phyloP scores from a whole-genome alignment of 2,329 filamentous ascomycete species.

The Lojkania enalia region DNA sequence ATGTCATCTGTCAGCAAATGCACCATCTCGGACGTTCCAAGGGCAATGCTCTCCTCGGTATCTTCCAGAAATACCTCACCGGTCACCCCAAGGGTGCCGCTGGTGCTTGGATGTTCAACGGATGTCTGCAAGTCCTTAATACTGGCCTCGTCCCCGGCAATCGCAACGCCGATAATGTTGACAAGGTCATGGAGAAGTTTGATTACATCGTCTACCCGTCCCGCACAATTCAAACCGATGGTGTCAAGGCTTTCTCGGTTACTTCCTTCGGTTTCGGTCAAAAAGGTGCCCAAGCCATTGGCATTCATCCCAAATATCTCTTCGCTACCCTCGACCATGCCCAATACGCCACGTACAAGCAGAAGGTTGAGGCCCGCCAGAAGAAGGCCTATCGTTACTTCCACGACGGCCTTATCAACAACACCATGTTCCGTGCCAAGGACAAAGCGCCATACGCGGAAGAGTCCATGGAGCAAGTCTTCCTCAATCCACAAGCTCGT shows the following conservation, averaged over 20 bases:
- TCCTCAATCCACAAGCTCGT: constrained; percentile 91
- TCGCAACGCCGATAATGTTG: constrained; percentile 96
- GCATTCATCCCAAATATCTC: constrained; percentile 94
- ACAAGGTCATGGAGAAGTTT: constrained; percentile 94
- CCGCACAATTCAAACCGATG: constrained; percentile 93
- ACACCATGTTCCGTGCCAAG: constrained; percentile 97
- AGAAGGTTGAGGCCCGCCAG: constrained; percentile 88
- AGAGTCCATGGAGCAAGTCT: constrained; percentile 80
- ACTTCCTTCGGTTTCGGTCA: constrained; percentile 99
- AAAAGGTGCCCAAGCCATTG: constrained; percentile 96
- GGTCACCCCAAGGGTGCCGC: constrained; percentile 99
- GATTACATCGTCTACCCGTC: constrained; percentile 98
- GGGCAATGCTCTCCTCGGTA: constrained; percentile 92
- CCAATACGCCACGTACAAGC: constrained; percentile 79
- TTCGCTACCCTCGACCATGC: constrained; percentile 90
- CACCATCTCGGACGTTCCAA: constrained; percentile 92
- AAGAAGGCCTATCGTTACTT: constrained; percentile 99
- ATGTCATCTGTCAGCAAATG: constrained; percentile 95
- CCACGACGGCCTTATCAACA: constrained; percentile 98
- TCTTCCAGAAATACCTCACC: constrained; percentile 99
- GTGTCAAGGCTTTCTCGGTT: constrained; percentile 97
- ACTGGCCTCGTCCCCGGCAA: constrained; percentile 93
- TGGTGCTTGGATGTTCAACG: constrained; percentile 99
- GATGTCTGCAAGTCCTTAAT: constrained; percentile 93
- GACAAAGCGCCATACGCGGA: constrained; percentile 86